Base-by-base conservation (phyloP, 768 basidiomycete species). In the Cystofilobasidium ferigula region DNA sequence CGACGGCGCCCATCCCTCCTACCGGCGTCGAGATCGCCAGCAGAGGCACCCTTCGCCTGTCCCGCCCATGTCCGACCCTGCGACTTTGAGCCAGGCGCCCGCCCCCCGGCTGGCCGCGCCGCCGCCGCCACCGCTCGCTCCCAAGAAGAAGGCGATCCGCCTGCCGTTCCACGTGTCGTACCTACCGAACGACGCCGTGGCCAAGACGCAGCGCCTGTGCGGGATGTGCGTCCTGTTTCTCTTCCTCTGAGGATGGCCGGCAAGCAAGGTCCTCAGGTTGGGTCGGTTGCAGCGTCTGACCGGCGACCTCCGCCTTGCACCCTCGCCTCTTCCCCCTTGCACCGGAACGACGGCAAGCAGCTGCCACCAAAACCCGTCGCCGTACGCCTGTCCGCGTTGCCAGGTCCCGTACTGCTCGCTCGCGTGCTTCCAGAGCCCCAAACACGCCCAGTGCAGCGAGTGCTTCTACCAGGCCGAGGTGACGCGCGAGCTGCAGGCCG, bases 341-440 rank as follows among this genome's bases (percentile, higher is more conserved):
- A n/a, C n/a, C n/a, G n/a, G n/a, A 22, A 12, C 22, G 1, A 20
- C 24, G 14, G 3, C 48, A 13, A 0, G 4, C 65, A 67, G 65
- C 51, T 67, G 65, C 42, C 53, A 32, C 18, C 22, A 36, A 14
- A 48, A 67, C 12, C 38, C 59, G 3, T 82, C 87, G 22, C 85
- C 84, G 72, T 92, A 92, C 75, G 85, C 84, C 0, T 92, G 89
- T 69, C 86, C 89, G 28, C 80, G 79, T 36, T 92, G 89, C 77
- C 90, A 90, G 71, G 77, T 86, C 32, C 81, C 82, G 0, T 91
- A 91, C 71, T 92, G 89, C 76, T 87, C 87, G 32, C 74, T 90
- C 35, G 77, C 78, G 14, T 92, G 89, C 76, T 92, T 58, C 36
- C 60, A 61, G 20, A 30, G 45, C 22, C 18, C 42, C 16, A 78